phyloP scores from a whole-genome alignment of 164 flowering plant genomes.

The Houttuynia cordata region DNA sequence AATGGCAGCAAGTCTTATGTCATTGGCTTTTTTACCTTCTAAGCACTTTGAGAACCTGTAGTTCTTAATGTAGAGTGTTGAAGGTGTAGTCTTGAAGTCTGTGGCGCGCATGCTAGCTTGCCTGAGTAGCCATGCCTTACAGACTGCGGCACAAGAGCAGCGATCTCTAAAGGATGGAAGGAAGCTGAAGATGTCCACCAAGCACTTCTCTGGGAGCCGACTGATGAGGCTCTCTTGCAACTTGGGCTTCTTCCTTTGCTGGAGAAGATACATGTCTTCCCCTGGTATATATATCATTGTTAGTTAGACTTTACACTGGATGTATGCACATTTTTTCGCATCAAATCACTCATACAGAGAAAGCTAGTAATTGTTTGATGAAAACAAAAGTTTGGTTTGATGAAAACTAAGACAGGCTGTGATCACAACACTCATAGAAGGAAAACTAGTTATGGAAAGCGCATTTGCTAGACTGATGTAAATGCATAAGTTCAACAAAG shows the following conservation, averaged over 20 bases:
- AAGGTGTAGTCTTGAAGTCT: background rate
- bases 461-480: no score
- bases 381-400: no score
- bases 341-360: no score
- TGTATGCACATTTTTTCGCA: no score
- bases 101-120: constrained; percentile 3
- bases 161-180: background rate
- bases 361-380: no score
- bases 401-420: no score
- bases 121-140: constrained; percentile 3
- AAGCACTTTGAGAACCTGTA: background rate
- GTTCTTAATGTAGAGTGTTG: background rate
- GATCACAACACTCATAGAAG: no score
- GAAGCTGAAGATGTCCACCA: constrained; percentile 5
- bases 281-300: background rate
- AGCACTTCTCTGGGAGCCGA: constrained; percentile 2
- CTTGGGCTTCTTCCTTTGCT: background rate
- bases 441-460: no score
- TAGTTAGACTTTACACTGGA: no score
- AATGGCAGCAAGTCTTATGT: constrained; percentile 28
- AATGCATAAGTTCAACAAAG: no score
- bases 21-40: constrained; percentile 30
- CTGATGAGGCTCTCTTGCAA: background rate
- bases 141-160: constrained; percentile 4
- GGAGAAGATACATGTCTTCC: background rate